A percentile compares a stretch with the other conserved stretches of the same genome.
Conservation (phyloP, 768 basidiomycete species). For the Botryobasidium botryosum region DNA sequence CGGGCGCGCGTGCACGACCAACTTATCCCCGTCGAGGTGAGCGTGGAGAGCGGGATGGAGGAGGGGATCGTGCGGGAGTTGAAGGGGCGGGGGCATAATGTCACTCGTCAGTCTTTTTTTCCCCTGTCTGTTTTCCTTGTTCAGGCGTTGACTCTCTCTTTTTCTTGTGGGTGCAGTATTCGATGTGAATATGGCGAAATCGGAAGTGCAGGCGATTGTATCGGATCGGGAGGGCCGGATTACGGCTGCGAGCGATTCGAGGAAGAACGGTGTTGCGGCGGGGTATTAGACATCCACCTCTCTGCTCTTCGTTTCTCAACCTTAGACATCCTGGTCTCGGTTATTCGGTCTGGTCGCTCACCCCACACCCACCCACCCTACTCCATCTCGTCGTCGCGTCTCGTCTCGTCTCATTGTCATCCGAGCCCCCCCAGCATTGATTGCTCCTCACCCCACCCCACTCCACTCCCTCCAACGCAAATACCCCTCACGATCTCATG, state of each 20-base stretch:
- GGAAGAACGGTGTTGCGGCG: conserved; percentile 84
- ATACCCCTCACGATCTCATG: no score
- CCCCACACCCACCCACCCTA: no score
- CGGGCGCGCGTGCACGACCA: conserved; percentile 73
- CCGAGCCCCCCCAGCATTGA: no score
- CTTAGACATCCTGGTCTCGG: no score
- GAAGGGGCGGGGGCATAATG: conserved; percentile 45
- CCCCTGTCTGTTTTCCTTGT: background rate
- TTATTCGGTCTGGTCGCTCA: no score
- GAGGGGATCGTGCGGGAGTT: conserved; percentile 38
- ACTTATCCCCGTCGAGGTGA: conserved; percentile 47
- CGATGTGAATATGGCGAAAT: conserved; percentile 54
- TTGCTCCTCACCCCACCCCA: no score
- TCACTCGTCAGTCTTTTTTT: conserved; percentile 40
- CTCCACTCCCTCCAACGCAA: no score
- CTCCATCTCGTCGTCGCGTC: no score
- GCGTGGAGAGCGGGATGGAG: conserved; percentile 47
- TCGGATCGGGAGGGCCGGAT: conserved; percentile 34
- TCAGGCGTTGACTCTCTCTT: background rate
- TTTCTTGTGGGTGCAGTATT: conserved; percentile 23
- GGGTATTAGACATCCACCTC: conserved; percentile 68
- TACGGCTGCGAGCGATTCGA: conserved; percentile 72
- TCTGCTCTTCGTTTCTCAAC: no score
- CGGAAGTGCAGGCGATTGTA: conserved; percentile 55
- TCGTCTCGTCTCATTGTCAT: no score